Conservation (phyloP, 1,284 basidiomycete species). For the Rhodotorula sp. region DNA sequence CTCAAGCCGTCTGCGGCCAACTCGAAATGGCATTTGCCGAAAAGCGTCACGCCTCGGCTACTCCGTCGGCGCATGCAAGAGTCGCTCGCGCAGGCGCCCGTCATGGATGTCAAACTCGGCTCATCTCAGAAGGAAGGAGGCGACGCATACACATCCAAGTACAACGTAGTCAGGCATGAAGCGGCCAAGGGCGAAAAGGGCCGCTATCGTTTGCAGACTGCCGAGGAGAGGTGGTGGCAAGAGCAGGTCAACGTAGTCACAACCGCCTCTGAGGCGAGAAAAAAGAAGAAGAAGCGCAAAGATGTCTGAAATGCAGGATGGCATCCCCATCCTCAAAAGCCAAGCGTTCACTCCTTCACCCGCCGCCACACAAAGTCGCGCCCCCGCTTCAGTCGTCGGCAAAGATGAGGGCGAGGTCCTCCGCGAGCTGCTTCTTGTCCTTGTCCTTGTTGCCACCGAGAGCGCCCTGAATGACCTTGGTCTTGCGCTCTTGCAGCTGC, state of each 20-base stretch:
- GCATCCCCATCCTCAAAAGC: neutral
- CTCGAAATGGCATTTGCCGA: constrained; percentile 36
- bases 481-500: constrained; percentile 42
- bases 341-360: no score
- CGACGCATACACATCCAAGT: neutral
- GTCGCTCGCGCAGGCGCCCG: constrained; percentile 26
- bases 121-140: neutral
- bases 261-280: neutral
- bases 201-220: neutral
- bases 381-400: constrained; percentile 11
- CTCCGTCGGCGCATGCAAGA: constrained; percentile 31
- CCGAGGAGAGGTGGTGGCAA: constrained; percentile 20
- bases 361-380: no score
- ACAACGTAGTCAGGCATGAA: constrained; percentile 3
- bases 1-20: constrained; percentile 4
- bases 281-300: constrained; percentile 2
- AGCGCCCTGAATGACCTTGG: constrained; percentile 40
- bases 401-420: constrained; percentile 38
- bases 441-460: constrained; percentile 39
- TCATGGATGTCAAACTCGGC: constrained; percentile 10
- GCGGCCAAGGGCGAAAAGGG: constrained; percentile 14
- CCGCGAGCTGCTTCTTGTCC: constrained; percentile 35
- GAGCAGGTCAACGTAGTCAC: neutral
- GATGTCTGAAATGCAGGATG: neutral
- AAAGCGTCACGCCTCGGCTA: constrained; percentile 33